Evolutionary conservation across 129 eudicot genomes (phyloP), one percentile per base, ranked within the genome.

Genomic region (Artemisia annua): DNA sequence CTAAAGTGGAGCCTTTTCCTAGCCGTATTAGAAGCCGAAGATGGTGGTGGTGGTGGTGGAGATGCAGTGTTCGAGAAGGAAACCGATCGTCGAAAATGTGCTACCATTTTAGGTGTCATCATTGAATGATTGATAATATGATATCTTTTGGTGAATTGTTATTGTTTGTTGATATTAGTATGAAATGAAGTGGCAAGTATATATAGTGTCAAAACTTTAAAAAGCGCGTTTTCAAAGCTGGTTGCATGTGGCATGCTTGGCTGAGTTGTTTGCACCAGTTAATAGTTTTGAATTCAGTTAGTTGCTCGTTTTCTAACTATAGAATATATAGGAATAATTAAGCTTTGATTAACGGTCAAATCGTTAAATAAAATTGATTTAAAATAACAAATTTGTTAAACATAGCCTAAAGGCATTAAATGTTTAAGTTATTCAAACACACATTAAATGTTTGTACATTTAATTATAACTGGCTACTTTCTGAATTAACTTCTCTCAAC

Each of bases 91-190:
- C 90, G 79, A 63, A 84, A 84, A 71, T 80, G 86, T 57, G 85
- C 84, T 64, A 89, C 91, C 86, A 84, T 89, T 86, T 86, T 83
- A 46, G 87, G 77, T 66, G 90, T 81, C 91, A 81, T 83, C 68
- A 63, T 78, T 43, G 61, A 9, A 15, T 2, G 73, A 60, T 43
- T 30, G 20, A 9, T 39, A 39, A 73, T 52, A 52, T 1, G n/a
- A 3, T 55, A 30, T 11, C 0, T n/a, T 26, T 15, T 2, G 18
- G 18, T 65, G 10, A 11, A 4, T 49, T 5, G 16, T 30, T 7
- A 8, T 30, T 50, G 13, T n/a, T 9, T 39, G 44, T 54, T 54
- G 66, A 66, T 11, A n/a, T 57, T 44, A 68, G 54, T 54, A 52
- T 64, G 59, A 8, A 32, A 55, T 52, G 66, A 18, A 14, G 56